phyloP scores from a whole-genome alignment of 495 filamentous ascomycete genomes.

The Mycothermus thermophilus region DNA sequence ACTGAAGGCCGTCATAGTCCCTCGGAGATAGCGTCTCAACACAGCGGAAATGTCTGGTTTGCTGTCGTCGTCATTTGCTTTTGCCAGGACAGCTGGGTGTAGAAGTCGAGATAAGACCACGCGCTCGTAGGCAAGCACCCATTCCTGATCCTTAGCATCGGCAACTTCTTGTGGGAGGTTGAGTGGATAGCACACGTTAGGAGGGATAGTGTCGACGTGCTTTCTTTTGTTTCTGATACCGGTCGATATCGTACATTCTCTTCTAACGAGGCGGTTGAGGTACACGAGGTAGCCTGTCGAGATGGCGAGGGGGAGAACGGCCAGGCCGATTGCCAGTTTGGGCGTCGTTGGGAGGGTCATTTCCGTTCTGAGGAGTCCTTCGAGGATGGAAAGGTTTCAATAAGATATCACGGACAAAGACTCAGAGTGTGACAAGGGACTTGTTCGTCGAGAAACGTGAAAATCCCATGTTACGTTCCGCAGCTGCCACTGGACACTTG shows the following conservation, averaged over 20 bases:
- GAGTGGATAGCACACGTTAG: neutral
- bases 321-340: neutral
- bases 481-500: no score
- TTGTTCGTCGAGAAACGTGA: no score
- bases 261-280: slow-evolving; percentile 1
- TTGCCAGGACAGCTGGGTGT: no score
- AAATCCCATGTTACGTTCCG: no score
- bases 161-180: slow-evolving; percentile 1
- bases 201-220: neutral
- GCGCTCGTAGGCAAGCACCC: slow-evolving; percentile 18
- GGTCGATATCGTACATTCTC: neutral
- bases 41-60: slow-evolving; percentile 1
- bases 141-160: slow-evolving; percentile 1
- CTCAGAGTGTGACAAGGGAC: no score
- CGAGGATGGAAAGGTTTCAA: no score
- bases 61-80: no score
- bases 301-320: neutral
- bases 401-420: no score
- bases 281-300: slow-evolving; percentile 4
- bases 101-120: slow-evolving; percentile 8
- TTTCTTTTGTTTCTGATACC: neutral
- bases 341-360: neutral
- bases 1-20: slow-evolving; percentile 19
- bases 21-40: slow-evolving; percentile 15
- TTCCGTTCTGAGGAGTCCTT: no score